phyloP scores from a whole-genome alignment of 2,329 filamentous ascomycete species.

The Curvularia spicifera region DNA sequence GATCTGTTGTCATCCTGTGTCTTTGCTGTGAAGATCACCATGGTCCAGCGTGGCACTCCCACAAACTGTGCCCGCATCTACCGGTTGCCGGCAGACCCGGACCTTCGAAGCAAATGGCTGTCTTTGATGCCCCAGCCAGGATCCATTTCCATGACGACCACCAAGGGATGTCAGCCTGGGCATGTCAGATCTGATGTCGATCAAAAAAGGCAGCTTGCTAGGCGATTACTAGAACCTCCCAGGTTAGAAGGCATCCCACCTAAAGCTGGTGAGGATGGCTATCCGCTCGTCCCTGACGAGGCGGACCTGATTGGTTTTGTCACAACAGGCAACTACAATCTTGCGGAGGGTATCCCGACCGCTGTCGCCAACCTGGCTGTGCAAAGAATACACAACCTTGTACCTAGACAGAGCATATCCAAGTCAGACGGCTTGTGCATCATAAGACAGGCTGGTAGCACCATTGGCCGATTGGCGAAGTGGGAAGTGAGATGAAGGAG shows the following conservation, averaged over 20 bases:
- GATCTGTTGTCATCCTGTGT: constrained; percentile 38
- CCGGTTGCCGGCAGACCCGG: constrained; percentile 69
- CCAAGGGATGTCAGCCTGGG: constrained; percentile 13
- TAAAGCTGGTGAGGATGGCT: constrained; percentile 48
- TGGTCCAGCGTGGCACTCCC: constrained; percentile 74
- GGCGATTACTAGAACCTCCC: constrained; percentile 31
- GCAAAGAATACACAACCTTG: constrained; percentile 60
- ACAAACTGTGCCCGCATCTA: constrained; percentile 81
- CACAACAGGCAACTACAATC: constrained; percentile 82
- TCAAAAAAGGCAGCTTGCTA: constrained; percentile 33
- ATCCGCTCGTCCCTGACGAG: constrained; percentile 73
- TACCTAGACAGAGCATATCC: constrained; percentile 31
- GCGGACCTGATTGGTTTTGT: constrained; percentile 87
- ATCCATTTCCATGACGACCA: constrained; percentile 17
- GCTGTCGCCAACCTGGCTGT: constrained; percentile 76
- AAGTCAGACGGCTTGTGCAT: constrained; percentile 67
- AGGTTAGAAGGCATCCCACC: constrained; percentile 11
- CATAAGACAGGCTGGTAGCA: constrained; percentile 80
- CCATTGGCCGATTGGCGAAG: constrained; percentile 75
- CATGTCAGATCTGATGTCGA: constrained; percentile 31
- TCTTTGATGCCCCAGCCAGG: constrained; percentile 57
- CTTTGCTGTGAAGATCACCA: constrained; percentile 69
- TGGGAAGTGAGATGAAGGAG: constrained; percentile 70
- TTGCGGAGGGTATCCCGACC: constrained; percentile 75
- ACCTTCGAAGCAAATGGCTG: constrained; percentile 75